These are phyloP conservation scores for Stereum hirsutum DNA, from an alignment of 1,284 basidiomycete species.

Conservation along the genomic window DNA sequence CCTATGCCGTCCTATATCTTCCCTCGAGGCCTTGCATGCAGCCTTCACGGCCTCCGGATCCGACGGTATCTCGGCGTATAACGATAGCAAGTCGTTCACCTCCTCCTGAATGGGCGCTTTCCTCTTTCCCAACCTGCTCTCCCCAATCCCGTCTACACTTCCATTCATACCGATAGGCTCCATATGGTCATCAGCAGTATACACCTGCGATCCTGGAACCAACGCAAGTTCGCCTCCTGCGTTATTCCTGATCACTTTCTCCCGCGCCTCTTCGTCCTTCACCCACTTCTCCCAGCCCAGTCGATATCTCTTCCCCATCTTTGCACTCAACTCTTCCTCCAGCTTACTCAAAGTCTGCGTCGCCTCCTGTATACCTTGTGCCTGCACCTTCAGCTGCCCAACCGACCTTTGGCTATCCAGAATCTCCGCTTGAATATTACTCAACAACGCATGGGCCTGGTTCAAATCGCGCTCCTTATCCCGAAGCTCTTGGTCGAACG, in stretches of 20 bases:
- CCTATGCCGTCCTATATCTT: conserved; percentile 56
- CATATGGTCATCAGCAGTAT: conserved; percentile 11
- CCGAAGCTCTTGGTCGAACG: conserved; percentile 88
- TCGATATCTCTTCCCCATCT: conserved; percentile 75
- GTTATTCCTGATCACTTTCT: conserved; percentile 50
- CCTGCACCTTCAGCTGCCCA: conserved; percentile 59
- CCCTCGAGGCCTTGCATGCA: conserved; percentile 52
- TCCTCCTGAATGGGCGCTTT: conserved; percentile 45
- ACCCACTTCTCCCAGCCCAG: conserved; percentile 91
- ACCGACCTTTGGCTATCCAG: conserved; percentile 79
- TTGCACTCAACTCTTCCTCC: conserved; percentile 58
- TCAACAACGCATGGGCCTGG: conserved; percentile 84
- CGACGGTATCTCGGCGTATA: conserved; percentile 48
- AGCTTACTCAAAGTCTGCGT: conserved; percentile 53
- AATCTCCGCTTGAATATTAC: conserved; percentile 89
- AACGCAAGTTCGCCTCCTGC: conserved; percentile 38
- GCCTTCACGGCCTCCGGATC: conserved; percentile 48
- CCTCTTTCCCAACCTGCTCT: conserved; percentile 37
- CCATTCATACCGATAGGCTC: conserved; percentile 15
- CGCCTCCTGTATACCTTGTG: conserved; percentile 60
- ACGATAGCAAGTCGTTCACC: conserved; percentile 48
- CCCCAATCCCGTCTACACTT: conserved; percentile 30
- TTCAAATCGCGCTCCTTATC: conserved; percentile 89
- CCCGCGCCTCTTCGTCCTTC: conserved; percentile 75
- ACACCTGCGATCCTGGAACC: conserved; percentile 6